Evolutionary conservation across 371 early-diverging fungal species (phyloP).

Genomic region (Actinomortierella wolfii): DNA sequence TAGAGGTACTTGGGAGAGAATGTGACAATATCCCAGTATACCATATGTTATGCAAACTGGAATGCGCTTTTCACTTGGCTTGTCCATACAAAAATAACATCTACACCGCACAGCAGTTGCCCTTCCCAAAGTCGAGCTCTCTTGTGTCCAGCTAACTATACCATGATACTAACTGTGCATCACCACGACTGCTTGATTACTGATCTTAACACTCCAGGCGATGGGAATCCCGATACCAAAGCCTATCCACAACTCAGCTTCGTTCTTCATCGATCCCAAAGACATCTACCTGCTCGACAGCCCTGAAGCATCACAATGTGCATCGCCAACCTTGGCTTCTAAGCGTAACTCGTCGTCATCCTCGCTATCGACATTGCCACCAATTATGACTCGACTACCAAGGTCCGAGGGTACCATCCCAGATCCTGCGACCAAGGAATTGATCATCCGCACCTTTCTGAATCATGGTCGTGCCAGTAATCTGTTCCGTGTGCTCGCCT

Average conservation of each 20-base stretch:
- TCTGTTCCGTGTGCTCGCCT: slow-evolving; percentile 60
- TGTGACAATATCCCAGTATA: not conserved
- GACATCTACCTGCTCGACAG: slow-evolving; percentile 35
- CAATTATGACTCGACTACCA: slow-evolving; percentile 11
- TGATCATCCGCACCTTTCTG: slow-evolving; percentile 59
- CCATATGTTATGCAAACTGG: too few species aligned
- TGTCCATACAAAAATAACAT: too few species aligned
- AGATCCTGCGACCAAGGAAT: slow-evolving; percentile 43
- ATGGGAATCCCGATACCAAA: slow-evolving; percentile 54
- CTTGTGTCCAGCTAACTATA: not conserved
- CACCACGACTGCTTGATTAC: not conserved
- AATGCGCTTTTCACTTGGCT: too few species aligned
- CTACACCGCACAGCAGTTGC: slow-evolving; percentile 1
- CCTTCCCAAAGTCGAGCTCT: not conserved
- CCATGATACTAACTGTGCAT: not conserved
- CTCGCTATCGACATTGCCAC: slow-evolving; percentile 18
- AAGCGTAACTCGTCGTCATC: slow-evolving; percentile 22
- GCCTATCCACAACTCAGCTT: slow-evolving; percentile 61
- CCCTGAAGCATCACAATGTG: slow-evolving; percentile 21
- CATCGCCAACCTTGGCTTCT: slow-evolving; percentile 28
- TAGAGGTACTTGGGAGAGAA: not conserved
- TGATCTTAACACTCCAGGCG: slow-evolving; percentile 30
- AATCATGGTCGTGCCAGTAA: slow-evolving; percentile 62
- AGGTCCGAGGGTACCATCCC: slow-evolving; percentile 25
- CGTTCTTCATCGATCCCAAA: slow-evolving; percentile 57